Evolutionary conservation across 2,329 filamentous ascomycete species (phyloP).

Genomic region (Coleophoma cylindrospora): DNA sequence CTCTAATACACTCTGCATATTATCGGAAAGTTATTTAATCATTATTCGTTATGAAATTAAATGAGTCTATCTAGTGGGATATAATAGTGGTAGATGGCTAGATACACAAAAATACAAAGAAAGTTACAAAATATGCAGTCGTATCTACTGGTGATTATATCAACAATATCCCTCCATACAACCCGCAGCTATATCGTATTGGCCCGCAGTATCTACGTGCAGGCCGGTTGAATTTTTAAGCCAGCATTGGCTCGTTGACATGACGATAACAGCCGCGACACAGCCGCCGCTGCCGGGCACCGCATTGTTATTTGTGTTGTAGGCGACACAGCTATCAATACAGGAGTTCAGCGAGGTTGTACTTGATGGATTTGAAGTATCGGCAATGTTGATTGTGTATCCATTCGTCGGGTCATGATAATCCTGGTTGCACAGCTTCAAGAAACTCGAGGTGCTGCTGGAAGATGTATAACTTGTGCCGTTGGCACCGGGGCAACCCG

Average conservation of each 20-base stretch:
- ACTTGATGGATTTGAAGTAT: not conserved
- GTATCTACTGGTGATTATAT: not conserved
- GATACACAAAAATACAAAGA: too few relatives aligned
- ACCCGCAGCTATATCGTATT: not conserved
- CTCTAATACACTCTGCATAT: too few relatives aligned
- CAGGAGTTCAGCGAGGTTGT: not conserved
- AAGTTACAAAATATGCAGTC: too few relatives aligned
- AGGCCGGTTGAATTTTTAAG: not conserved
- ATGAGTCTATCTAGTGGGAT: too few relatives aligned
- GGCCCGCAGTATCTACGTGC: not conserved
- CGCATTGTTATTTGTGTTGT: not conserved
- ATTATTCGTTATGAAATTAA: too few relatives aligned
- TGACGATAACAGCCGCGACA: not conserved
- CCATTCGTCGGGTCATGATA: not conserved
- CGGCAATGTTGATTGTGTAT: not conserved
- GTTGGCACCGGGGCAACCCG: not conserved
- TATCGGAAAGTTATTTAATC: too few relatives aligned
- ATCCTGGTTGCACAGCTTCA: not conserved
- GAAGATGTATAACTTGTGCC: not conserved
- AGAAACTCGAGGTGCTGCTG: not conserved
- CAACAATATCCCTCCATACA: not conserved
- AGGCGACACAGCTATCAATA: not conserved
- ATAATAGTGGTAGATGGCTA: too few relatives aligned
- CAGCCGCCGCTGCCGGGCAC: not conserved
- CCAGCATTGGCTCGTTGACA: not conserved